Evolutionary conservation across 495 filamentous ascomycete species (phyloP), one percentile per base, ranked within the genome.

Genomic region (Staphylotrichum longicolle): DNA sequence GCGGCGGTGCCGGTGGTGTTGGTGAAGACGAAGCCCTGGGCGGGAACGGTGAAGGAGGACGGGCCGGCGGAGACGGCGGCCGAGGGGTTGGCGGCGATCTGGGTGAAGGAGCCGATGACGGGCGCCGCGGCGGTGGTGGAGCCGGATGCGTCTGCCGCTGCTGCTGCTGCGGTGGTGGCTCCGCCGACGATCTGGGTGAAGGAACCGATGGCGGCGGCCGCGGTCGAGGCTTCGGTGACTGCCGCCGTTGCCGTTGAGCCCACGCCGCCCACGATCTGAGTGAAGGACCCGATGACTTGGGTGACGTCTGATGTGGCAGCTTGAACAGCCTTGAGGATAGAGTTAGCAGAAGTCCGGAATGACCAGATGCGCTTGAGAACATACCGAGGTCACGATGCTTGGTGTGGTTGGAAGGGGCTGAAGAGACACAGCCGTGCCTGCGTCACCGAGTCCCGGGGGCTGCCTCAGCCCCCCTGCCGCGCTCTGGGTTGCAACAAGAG

Each of bases 361-460:
- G 3, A 35, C 20, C 1, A 40, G 33, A 8, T 40, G 0, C n/a
- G 7, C 12, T 1, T 5, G 33, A n/a, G 34, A 15, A 60, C 63
- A 39, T 67, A 67, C 67, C 54, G 61, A 58, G 10, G 62, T 61
- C 8, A 60, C 58, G 52, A 62, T 47, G 47, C 45, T 54, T 20
- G 60, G 60, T 32, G 57, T 60, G 30, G 45, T 57, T 4, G 57
- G 59, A 39, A 68, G 59, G 34, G 65, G 62, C 10, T 4, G n/a
- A 10, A 67, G 9, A 46, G 63, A 49, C 5, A 30, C 53, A 9
- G 10, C 7, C 7, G 34, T 27, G 44, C 14, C 52, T 35, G 37
- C 15, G 45, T 12, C 46, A 42, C 40, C 27, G 20, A 63, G 54
- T 4, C 57, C 65, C 8, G 60, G 61, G n/a, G 40, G 60, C 33